Percentiles rank a stretch among this genome's conserved stretches.
Conservation (phyloP, 805 yeast species). For the Candida verbasci region DNA sequence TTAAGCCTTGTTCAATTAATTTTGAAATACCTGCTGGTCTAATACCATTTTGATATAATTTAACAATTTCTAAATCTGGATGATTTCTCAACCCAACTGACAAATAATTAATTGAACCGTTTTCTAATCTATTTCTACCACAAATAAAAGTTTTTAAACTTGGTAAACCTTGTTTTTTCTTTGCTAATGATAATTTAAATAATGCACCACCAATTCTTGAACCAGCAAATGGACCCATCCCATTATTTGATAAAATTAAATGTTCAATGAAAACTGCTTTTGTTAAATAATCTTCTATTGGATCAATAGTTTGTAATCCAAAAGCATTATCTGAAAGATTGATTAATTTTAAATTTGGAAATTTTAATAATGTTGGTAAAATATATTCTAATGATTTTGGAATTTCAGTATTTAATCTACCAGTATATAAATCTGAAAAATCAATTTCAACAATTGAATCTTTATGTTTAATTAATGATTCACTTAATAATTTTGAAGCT, state of each 20-base stretch:
- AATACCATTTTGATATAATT: constrained; percentile 93
- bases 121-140: constrained; percentile 95
- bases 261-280: constrained; percentile 79
- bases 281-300: constrained; percentile 72
- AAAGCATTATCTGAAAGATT: constrained; percentile 94
- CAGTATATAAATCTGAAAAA: constrained; percentile 91
- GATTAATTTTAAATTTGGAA: constrained; percentile 65
- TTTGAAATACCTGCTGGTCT: constrained; percentile 87
- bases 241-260: constrained; percentile 86
- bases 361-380: constrained; percentile 66
- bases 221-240: constrained; percentile 98
- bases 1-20: constrained; percentile 69
- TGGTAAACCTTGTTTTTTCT: constrained; percentile 44
- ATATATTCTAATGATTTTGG: constrained; percentile 74
- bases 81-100: constrained; percentile 84
- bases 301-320: constrained; percentile 92
- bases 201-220: constrained; percentile 87
- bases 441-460: constrained; percentile 62
- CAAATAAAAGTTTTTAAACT: constrained; percentile 83
- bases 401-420: constrained; percentile 91
- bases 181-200: constrained; percentile 63
- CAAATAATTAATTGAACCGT: constrained; percentile 84
- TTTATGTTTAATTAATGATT: constrained; percentile 41
- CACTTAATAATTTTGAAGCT: constrained; percentile 71
- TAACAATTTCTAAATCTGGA: constrained; percentile 63